These are phyloP conservation scores for Solanum phureja DNA, from an alignment of 257 asterid species.

Conservation along the genomic window DNA sequence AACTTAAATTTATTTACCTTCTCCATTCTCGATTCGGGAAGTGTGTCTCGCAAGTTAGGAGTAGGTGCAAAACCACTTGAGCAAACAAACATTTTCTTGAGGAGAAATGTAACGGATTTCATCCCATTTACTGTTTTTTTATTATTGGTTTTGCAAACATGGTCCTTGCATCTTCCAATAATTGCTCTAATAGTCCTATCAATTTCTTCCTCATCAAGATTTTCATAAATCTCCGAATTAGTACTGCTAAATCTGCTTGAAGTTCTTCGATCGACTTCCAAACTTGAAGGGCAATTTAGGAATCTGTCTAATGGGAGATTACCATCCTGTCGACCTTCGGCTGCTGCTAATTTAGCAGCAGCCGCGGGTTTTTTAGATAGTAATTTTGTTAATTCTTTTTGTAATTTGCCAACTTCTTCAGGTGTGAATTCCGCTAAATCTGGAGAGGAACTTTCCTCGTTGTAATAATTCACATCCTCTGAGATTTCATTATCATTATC, in stretches of 20 bases:
- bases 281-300: constrained; percentile 89
- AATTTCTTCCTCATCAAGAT: constrained; percentile 64
- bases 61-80: constrained; percentile 50
- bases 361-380: constrained; percentile 33
- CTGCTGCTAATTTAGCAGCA: constrained; percentile 5
- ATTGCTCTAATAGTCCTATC: constrained; percentile 81
- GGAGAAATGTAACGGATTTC: constrained; percentile 60
- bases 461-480: background rate
- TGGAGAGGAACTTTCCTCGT: constrained; percentile 37
- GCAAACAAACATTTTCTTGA: constrained; percentile 83
- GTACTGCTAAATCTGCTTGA: constrained; percentile 42
- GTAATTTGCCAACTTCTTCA: constrained; percentile 66
- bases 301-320: constrained; percentile 79
- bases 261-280: constrained; percentile 58
- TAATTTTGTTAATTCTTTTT: constrained; percentile 54
- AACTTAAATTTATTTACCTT: constrained; percentile 35
- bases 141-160: constrained; percentile 51
- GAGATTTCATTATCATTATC: constrained; percentile 9
- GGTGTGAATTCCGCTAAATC: constrained; percentile 75
- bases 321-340: constrained; percentile 9
- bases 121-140: constrained; percentile 47
- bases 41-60: constrained; percentile 57
- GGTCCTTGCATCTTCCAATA: constrained; percentile 73
- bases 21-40: constrained; percentile 93
- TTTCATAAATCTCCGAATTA: constrained; percentile 33